These are phyloP conservation scores for Myxozyma nipponensis DNA, from an alignment of 805 yeast genomes.

Conservation along the genomic window DNA sequence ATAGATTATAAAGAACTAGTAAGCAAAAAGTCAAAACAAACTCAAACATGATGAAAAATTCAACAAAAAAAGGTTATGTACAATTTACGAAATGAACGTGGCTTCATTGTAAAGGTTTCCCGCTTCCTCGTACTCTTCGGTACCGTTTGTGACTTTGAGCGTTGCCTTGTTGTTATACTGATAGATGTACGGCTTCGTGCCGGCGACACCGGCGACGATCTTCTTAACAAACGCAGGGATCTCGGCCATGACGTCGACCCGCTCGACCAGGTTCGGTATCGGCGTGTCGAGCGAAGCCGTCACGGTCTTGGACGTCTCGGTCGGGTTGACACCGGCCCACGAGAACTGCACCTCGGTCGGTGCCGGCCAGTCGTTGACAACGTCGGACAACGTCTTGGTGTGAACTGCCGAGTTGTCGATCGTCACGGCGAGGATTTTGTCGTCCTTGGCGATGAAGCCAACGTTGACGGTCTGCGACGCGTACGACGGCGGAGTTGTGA, in stretches of 20 bases:
- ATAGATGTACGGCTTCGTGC: constrained; percentile 94
- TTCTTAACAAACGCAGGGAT: constrained; percentile 91
- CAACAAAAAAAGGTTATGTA: constrained; percentile 29
- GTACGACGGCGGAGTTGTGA: constrained; percentile 88
- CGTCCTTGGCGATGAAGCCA: constrained; percentile 66
- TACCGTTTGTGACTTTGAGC: constrained; percentile 44
- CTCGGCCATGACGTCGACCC: constrained; percentile 97
- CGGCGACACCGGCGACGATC: constrained; percentile 90
- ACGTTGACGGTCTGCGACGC: constrained; percentile 75
- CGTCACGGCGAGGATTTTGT: constrained; percentile 62
- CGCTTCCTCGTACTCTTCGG: constrained; percentile 46
- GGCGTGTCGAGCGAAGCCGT: constrained; percentile 47
- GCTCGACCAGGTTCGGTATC: constrained; percentile 63
- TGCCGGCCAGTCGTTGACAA: constrained; percentile 85
- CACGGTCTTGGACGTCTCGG: constrained; percentile 38
- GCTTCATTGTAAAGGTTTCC: constrained; percentile 76
- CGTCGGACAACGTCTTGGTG: constrained; percentile 52
- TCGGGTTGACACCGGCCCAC: constrained; percentile 50
- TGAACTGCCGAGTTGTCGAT: constrained; percentile 64
- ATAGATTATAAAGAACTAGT: background rate
- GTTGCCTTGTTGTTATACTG: constrained; percentile 72
- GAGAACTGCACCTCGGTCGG: constrained; percentile 66
- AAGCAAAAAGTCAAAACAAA: background rate
- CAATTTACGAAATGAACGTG: constrained; percentile 57
- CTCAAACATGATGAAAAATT: background rate